A percentile compares a stretch with the other conserved stretches of the same genome.
These are phyloP conservation scores for Solanum boliviense DNA, from an alignment of 257 asterid species.

Conservation along the genomic window DNA sequence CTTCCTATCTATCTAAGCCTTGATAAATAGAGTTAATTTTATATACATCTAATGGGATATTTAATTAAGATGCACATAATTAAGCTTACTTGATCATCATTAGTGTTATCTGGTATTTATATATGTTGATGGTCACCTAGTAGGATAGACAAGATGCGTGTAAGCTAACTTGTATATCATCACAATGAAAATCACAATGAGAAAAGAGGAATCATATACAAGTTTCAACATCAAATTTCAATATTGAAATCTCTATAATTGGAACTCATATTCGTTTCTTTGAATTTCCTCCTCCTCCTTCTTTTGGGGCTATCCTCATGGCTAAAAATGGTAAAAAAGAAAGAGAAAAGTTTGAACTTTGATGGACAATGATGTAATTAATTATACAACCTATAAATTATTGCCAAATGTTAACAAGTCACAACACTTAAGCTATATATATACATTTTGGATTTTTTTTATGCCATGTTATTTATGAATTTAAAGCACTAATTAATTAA, in stretches of 20 bases:
- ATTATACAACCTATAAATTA: not conserved
- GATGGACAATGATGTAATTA: not conserved
- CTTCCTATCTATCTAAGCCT: rapidly evolving
- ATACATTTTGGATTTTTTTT: not conserved
- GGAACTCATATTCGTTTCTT: not conserved
- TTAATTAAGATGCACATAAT: not conserved
- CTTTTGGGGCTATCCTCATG: not conserved
- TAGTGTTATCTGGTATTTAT: rapidly evolving
- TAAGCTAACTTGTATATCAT: not conserved
- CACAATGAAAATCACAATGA: too few species aligned
- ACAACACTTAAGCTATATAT: not conserved
- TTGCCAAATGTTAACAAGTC: not conserved
- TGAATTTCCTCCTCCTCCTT: not conserved
- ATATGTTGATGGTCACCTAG: not conserved
- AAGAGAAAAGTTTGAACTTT: not conserved
- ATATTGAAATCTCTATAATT: not conserved
- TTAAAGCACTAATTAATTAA: not conserved
- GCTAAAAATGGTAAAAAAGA: not conserved
- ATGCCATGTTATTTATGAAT: not conserved
- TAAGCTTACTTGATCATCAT: not conserved
- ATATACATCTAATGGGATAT: not conserved
- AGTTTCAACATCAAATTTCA: not conserved
- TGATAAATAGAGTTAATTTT: not conserved
- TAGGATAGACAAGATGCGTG: rapidly evolving
- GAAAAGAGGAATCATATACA: not conserved